Base-by-base conservation (phyloP, 371 early-diverging fungal genomes). In the Lichtheimia corymbifera region DNA sequence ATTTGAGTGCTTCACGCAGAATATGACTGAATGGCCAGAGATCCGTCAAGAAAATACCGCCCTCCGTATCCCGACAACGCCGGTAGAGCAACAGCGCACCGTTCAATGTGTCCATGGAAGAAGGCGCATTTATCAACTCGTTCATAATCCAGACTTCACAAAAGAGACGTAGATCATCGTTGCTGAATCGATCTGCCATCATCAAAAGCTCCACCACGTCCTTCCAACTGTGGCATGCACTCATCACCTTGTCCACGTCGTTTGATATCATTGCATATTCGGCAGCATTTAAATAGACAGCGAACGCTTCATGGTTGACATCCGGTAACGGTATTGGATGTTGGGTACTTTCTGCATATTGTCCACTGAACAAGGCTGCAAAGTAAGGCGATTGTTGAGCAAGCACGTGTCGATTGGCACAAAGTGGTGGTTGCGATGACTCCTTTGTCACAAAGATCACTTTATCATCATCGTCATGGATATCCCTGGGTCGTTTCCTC, bases 91-190 rank as follows among this genome's bases (percentile, higher is more conserved):
- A 11, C 1, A 72, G 11, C 15, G 67, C 42, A 0, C 76, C 76
- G n/a, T 69, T 57, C 24, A 70, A 51, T 24, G 47, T 63, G 5
- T 25, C 27, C 3, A 6, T 12, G 18, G 44, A 12, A 4, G 15
- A 17, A 13, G 43, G 35, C 0, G 27, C 50, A 41, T 20, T 53
- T 12, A n/a, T 35, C 50, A 68, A 35, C 3, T 63, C 55, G 1
- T 57, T 20, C 14, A 68, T 9, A 14, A 76, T 56, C 76, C 76
- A 76, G 11, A 57, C 35, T 43, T 73, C 67, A 41, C 76, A 76
- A 11, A 66, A 12, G 0, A 5, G 5, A 14, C 63, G 61, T 1
- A 72, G 67, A 20, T 42, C 22, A 5, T 6, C 27, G 0, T 60
- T 60, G 5, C 69, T 69, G 55, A 67, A 76, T 2, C 67, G 64